phyloP scores from a whole-genome alignment of 805 yeast genomes.

The Schizosaccharomyces cryophilus region DNA sequence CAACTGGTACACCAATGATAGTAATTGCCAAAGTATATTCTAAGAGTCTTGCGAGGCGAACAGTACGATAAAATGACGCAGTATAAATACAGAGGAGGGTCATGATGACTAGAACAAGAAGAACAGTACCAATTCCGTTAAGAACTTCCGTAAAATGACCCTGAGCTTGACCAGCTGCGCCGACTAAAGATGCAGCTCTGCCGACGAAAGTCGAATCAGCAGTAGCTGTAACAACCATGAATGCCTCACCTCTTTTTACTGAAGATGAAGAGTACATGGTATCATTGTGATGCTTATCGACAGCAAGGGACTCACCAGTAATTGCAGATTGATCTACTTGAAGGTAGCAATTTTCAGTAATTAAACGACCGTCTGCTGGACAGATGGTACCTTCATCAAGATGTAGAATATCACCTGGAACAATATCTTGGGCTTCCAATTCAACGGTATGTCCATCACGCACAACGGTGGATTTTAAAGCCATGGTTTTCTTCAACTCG shows the following conservation, averaged over 20 bases:
- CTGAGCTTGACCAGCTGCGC: constrained; percentile 73
- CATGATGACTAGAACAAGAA: constrained; percentile 65
- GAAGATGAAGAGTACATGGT: constrained; percentile 76
- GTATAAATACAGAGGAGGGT: constrained; percentile 79
- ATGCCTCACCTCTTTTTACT: constrained; percentile 85
- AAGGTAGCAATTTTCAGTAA: constrained; percentile 61
- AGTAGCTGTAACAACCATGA: constrained; percentile 81
- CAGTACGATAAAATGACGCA: constrained; percentile 84
- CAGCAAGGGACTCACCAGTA: constrained; percentile 94
- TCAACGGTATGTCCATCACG: constrained; percentile 61
- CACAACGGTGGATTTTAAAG: constrained; percentile 65
- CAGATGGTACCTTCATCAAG: constrained; percentile 82
- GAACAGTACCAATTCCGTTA: constrained; percentile 88
- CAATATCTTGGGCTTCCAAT: constrained; percentile 61
- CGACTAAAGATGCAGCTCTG: constrained; percentile 89
- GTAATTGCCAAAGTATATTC: constrained; percentile 87
- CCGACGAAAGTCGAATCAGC: constrained; percentile 93
- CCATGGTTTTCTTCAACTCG: constrained; percentile 82
- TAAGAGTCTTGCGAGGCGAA: constrained; percentile 61
- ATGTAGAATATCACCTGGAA: constrained; percentile 85
- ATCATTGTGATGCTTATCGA: constrained; percentile 76
- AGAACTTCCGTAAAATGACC: constrained; percentile 96
- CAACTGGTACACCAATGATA: constrained; percentile 94
- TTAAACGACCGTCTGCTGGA: constrained; percentile 81
- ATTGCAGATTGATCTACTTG: constrained; percentile 92